Conservation (phyloP, 352 stramenopile genomes). For the Phytophthora ohioensis region DNA sequence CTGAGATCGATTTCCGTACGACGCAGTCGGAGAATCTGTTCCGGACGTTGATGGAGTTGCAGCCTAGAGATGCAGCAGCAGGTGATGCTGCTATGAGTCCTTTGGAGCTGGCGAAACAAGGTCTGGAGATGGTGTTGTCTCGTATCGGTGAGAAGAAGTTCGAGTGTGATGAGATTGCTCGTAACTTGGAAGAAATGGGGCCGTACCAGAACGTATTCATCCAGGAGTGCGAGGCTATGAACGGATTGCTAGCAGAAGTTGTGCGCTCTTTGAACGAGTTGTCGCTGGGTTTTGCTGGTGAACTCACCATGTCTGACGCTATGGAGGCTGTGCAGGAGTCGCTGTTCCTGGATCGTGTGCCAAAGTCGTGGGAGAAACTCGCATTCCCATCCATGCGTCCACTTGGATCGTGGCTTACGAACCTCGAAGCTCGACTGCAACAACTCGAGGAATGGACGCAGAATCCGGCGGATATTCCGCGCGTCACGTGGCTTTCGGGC, state of each 20-base stretch:
- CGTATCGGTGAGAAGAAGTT: conserved; percentile 98
- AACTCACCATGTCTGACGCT: conserved; percentile 98
- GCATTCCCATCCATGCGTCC: conserved; percentile 94
- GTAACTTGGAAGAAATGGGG: conserved; percentile 94
- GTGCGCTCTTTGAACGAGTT: conserved; percentile 96
- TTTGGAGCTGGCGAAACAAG: conserved; percentile 91
- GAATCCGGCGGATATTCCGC: conserved; percentile 96
- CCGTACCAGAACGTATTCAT: conserved; percentile 98
- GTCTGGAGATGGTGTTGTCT: conserved; percentile 94
- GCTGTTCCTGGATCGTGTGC: conserved; percentile 94
- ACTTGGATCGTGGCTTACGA: conserved; percentile 94
- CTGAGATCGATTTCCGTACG: conserved; percentile 98
- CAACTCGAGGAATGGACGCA: conserved; percentile 98
- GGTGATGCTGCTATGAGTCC: conserved; percentile 93
- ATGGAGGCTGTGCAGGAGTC: conserved; percentile 97
- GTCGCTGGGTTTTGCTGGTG: conserved; percentile 96
- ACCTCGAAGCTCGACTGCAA: conserved; percentile 92
- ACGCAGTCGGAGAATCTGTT: conserved; percentile 97
- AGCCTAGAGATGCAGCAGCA: conserved; percentile 89
- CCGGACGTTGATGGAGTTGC: conserved; percentile 95
- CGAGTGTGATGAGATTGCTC: conserved; percentile 96
- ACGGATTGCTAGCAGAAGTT: conserved; percentile 95
- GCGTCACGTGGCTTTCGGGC: conserved; percentile 95
- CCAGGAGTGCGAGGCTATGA: conserved; percentile 98
- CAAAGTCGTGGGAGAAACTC: conserved; percentile 94